Evolutionary conservation across 306 rosid species (phyloP).

Genomic region (Begonia masoniana): DNA sequence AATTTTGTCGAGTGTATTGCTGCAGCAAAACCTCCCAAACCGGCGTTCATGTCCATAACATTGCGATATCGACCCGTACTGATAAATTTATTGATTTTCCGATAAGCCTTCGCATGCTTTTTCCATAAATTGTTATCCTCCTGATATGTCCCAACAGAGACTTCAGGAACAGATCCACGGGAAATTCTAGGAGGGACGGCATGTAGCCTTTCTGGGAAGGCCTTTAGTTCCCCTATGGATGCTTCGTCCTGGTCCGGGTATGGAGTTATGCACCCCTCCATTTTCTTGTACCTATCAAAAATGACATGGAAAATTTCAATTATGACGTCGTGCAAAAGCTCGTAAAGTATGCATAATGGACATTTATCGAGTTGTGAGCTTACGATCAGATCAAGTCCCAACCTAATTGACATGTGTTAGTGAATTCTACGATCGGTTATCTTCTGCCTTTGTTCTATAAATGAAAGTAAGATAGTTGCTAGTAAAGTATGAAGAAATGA

Average conservation of each 20-base stretch:
- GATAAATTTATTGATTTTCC: constrained; percentile 6
- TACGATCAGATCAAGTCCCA: neutral
- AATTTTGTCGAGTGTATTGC: constrained; percentile 61
- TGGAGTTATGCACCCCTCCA: constrained; percentile 2
- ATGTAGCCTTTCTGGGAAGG: constrained; percentile 69
- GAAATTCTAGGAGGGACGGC: constrained; percentile 69
- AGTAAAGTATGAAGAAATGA: neutral
- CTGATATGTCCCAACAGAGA: constrained; percentile 28
- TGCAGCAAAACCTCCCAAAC: constrained; percentile 81
- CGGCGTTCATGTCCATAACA: constrained; percentile 89
- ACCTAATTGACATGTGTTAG: no score
- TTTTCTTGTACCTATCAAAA: constrained; percentile 1
- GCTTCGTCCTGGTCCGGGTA: constrained; percentile 3
- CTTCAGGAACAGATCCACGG: constrained; percentile 65
- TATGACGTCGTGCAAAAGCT: neutral
- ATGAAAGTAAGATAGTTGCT: no score
- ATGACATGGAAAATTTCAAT: neutral
- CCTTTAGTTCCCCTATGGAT: constrained; percentile 34
- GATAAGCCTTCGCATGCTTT: constrained; percentile 3
- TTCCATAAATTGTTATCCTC: constrained; percentile 2
- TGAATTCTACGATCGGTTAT: no score
- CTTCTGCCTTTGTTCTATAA: no score
- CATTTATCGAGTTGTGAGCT: neutral
- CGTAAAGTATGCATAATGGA: neutral
- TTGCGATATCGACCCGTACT: constrained; percentile 86